Percentiles rank a stretch among this genome's conserved stretches.
Conservation (phyloP, 495 filamentous ascomycete genomes). For the Penicillium canariense region DNA sequence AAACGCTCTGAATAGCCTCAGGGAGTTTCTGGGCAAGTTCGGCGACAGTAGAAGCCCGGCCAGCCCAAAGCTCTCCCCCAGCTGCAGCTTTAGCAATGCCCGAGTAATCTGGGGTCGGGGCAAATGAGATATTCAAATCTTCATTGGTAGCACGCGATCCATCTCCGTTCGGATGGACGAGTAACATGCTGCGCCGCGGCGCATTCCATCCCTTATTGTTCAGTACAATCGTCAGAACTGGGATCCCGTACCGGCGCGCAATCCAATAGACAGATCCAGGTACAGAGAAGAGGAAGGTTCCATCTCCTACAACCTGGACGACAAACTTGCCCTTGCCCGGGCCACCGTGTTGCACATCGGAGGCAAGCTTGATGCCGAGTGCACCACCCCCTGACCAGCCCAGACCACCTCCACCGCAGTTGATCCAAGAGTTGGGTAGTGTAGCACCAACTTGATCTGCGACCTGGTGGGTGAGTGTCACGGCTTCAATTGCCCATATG, state of each 20-base stretch:
- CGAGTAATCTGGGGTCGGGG: slow-evolving; percentile 80
- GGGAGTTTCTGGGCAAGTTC: slow-evolving; percentile 61
- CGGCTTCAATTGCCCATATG: slow-evolving; percentile 84
- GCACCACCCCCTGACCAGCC: slow-evolving; percentile 94
- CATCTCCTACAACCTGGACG: slow-evolving; percentile 89
- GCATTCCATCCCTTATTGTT: slow-evolving; percentile 98
- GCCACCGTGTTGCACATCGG: slow-evolving; percentile 56
- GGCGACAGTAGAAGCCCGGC: slow-evolving; percentile 58
- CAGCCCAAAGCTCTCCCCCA: slow-evolving; percentile 73
- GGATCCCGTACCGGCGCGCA: slow-evolving; percentile 77
- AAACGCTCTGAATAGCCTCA: slow-evolving; percentile 65
- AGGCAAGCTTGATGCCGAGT: slow-evolving; percentile 84
- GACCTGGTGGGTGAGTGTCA: slow-evolving; percentile 76
- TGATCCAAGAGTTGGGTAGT: slow-evolving; percentile 80
- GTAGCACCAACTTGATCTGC: slow-evolving; percentile 79
- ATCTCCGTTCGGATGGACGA: slow-evolving; percentile 81
- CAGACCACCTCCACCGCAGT: slow-evolving; percentile 90
- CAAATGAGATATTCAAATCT: slow-evolving; percentile 88
- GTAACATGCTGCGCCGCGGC: slow-evolving; percentile 67
- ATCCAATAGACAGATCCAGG: slow-evolving; percentile 96
- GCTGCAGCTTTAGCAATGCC: slow-evolving; percentile 90
- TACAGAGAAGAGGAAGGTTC: slow-evolving; percentile 85
- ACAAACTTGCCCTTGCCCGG: slow-evolving; percentile 77
- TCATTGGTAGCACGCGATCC: slow-evolving; percentile 75
- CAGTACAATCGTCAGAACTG: slow-evolving; percentile 84